Evolutionary conservation across 345 rosid species (phyloP).

Genomic region (Geranium rotundifolium): DNA sequence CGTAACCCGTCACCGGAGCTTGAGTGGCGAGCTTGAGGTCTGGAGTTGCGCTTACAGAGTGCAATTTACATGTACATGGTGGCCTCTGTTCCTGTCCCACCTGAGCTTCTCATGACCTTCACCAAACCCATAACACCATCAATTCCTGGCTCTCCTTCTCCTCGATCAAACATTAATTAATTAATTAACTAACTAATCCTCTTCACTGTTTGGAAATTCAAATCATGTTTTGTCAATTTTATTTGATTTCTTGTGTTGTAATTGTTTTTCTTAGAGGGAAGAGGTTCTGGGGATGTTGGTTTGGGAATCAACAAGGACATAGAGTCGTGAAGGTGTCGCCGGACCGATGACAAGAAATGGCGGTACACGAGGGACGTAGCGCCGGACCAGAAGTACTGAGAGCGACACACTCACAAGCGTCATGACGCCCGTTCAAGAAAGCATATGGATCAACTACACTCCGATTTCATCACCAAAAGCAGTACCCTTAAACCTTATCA

Average conservation of each 20-base stretch:
- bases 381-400: constrained; percentile 63
- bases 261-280: constrained; percentile 5
- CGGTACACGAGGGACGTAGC: constrained; percentile 64
- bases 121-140: constrained; percentile 10
- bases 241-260: neutral
- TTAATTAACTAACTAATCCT: neutral
- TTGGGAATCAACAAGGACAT: constrained; percentile 27
- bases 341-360: constrained; percentile 80
- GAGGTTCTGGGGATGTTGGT: constrained; percentile 21
- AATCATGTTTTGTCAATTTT: neutral
- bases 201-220: neutral
- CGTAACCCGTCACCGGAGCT: too few species aligned
- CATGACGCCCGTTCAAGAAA: constrained; percentile 79
- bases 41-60: constrained; percentile 51
- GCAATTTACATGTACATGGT: constrained; percentile 39
- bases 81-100: constrained; percentile 46
- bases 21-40: too few species aligned
- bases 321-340: constrained; percentile 64
- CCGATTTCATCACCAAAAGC: constrained; percentile 14
- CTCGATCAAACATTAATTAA: constrained; percentile 15
- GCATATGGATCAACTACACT: constrained; percentile 52
- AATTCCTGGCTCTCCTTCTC: constrained; percentile 6
- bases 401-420: constrained; percentile 58
- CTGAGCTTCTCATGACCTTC: constrained; percentile 39
- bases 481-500: constrained; percentile 15